These are phyloP conservation scores for Penicillium concentricum DNA, from an alignment of 2,329 filamentous ascomycete species.

Conservation along the genomic window DNA sequence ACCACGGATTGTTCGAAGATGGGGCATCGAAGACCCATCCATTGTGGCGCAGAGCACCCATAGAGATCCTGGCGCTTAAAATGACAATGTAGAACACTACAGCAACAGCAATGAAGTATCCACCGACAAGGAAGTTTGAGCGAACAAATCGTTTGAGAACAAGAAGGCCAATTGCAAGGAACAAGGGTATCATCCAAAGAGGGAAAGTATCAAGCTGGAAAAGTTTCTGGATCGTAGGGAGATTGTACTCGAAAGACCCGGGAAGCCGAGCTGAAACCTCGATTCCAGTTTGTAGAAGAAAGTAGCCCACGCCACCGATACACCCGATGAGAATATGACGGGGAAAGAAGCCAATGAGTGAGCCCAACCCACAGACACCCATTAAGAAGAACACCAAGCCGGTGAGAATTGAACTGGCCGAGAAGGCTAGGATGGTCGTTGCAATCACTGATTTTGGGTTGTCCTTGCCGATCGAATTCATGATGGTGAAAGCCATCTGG, in stretches of 20 bases:
- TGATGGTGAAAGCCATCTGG: constrained; percentile 92
- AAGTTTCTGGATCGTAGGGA: constrained; percentile 72
- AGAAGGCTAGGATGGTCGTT: constrained; percentile 89
- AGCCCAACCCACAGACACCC: constrained; percentile 82
- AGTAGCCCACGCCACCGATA: constrained; percentile 95
- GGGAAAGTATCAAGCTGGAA: constrained; percentile 70
- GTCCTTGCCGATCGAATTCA: constrained; percentile 72
- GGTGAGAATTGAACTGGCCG: constrained; percentile 85
- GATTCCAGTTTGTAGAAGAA: constrained; percentile 84
- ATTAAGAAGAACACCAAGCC: constrained; percentile 89
- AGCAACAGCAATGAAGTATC: constrained; percentile 79
- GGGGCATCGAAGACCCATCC: constrained; percentile 95
- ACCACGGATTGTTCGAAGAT: constrained; percentile 84
- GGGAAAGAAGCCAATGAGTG: constrained; percentile 94
- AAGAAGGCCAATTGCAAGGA: constrained; percentile 73
- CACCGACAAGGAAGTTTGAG: constrained; percentile 81
- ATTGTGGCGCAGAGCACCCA: constrained; percentile 63
- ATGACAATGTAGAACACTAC: constrained; percentile 55
- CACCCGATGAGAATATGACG: constrained; percentile 95
- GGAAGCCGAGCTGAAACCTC: constrained; percentile 89
- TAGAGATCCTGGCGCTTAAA: constrained; percentile 59
- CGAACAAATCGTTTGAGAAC: constrained; percentile 72
- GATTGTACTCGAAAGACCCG: constrained; percentile 78
- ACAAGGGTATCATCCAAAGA: constrained; percentile 79
- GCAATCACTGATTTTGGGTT: constrained; percentile 84